phyloP scores from a whole-genome alignment of 257 asterid species.

The Solanum clarkiae region DNA sequence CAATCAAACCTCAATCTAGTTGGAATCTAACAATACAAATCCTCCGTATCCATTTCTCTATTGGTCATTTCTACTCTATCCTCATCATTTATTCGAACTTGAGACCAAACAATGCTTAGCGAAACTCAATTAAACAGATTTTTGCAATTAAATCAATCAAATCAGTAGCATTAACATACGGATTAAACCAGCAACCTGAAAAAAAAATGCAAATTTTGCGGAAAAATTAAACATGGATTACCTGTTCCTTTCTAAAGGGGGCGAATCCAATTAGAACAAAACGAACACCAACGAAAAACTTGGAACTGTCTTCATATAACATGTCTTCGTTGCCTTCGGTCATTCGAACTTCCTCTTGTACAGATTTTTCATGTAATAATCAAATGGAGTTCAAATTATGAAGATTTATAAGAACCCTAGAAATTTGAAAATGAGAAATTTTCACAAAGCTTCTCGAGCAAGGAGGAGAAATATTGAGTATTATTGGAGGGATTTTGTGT shows the following conservation, averaged over 20 bases:
- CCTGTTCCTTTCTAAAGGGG: conserved; percentile 33
- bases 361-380: not conserved
- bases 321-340: conserved; percentile 8
- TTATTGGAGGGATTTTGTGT: conserved; percentile 10
- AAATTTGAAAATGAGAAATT: not conserved
- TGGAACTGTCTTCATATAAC: conserved; percentile 22
- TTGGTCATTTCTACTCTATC: not conserved
- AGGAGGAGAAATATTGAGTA: not conserved
- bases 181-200: not conserved
- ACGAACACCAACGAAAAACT: conserved; percentile 43
- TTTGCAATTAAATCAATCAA: too few relatives aligned
- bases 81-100: not conserved
- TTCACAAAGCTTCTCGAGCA: not conserved
- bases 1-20: not conserved
- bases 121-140: not conserved
- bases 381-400: not conserved
- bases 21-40: not conserved
- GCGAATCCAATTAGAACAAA: conserved; percentile 63
- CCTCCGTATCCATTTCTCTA: not conserved
- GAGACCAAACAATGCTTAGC: not conserved
- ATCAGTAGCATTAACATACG: not conserved
- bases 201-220: not conserved
- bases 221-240: not conserved
- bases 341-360: not conserved
- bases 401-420: not conserved